Base-by-base conservation (phyloP, 345 rosid genomes). In the Hibiscus trionum region DNA sequence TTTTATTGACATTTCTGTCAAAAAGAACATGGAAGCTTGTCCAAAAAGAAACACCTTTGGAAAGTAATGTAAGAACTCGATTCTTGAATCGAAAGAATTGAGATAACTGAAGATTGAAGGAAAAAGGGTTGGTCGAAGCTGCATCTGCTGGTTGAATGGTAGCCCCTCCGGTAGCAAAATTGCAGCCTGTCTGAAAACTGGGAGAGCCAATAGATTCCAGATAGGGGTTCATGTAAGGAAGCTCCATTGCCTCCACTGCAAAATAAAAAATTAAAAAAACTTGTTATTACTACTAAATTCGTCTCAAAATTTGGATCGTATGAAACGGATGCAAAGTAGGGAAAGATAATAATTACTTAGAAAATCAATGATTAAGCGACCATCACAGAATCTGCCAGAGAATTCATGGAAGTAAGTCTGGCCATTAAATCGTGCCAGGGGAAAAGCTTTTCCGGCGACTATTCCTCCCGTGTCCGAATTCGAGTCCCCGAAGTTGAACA, bases 391-490 rank as follows among this genome's bases (percentile, higher is more conserved):
- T 52, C 85, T 64, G 11, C 84, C 85, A 7, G 82, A 27, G 52
- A 82, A 77, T 24, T 64, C 42, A 2, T 31, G 73, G 76, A 81
- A 85, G 73, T 55, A 78, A 16, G 85, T 81, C 27, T 78, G 71
- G 21, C 84, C 84, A 56, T 74, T 73, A 26, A 81, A 81, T 2
- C 72, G 81, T 26, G 80, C 78, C 0, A 83, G 4, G 0, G 78
- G 81, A 52, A 85, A 79, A 12, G 74, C 82, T 26, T 81, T 59
- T 1, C 86, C 83, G 0, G 88, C 86, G 39, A 75, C 86, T 0
- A 83, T 27, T 1, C 81, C 86, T 0, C 86, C 88, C 0, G 88
- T 81, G 77, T 85, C 86, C 1, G 85, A 85, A 75, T 85, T 85
- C 0, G 86, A 85, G 68, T 83, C 88, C 0, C 88, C 84, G 11